A percentile compares a stretch with the other conserved stretches of the same genome.
These are phyloP conservation scores for Hermanozyma aechmeae DNA, from an alignment of 805 yeast species.

Conservation along the genomic window DNA sequence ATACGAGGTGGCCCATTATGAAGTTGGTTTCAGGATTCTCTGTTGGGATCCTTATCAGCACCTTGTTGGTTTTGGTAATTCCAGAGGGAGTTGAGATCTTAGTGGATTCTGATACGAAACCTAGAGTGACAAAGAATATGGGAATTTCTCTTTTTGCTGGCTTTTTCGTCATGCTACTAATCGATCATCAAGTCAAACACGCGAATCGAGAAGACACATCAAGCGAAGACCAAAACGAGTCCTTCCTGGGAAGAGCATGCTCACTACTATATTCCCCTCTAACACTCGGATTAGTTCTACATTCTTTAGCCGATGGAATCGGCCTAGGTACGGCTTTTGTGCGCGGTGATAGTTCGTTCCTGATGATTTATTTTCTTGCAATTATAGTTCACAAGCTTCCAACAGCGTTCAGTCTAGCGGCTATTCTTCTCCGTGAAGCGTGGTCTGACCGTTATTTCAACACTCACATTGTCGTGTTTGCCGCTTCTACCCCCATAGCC, in stretches of 20 bases:
- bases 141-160: conserved; percentile 48
- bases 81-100: conserved; percentile 57
- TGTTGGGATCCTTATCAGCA: conserved; percentile 52
- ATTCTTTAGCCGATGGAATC: conserved; percentile 64
- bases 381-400: conserved; percentile 68
- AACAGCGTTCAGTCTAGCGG: conserved; percentile 57
- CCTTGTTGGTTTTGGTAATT: conserved; percentile 48
- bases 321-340: conserved; percentile 56
- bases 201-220: no score
- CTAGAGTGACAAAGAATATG: conserved; percentile 13
- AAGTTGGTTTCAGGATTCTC: conserved; percentile 39
- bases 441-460: conserved; percentile 21
- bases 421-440: conserved; percentile 39
- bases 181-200: no score
- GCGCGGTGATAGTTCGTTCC: conserved; percentile 25
- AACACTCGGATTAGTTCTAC: conserved; percentile 56
- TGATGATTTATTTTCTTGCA: conserved; percentile 44
- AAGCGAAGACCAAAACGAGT: no score
- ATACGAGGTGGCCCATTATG: no score
- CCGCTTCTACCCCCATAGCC: conserved; percentile 48
- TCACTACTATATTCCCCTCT: conserved; percentile 33
- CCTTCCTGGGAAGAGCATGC: no score
- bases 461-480: conserved; percentile 43
- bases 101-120: conserved; percentile 11
- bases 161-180: conserved; percentile 41